Conservation (phyloP, 192 early-diverging fungal genomes). For the Backusella macrospora region DNA sequence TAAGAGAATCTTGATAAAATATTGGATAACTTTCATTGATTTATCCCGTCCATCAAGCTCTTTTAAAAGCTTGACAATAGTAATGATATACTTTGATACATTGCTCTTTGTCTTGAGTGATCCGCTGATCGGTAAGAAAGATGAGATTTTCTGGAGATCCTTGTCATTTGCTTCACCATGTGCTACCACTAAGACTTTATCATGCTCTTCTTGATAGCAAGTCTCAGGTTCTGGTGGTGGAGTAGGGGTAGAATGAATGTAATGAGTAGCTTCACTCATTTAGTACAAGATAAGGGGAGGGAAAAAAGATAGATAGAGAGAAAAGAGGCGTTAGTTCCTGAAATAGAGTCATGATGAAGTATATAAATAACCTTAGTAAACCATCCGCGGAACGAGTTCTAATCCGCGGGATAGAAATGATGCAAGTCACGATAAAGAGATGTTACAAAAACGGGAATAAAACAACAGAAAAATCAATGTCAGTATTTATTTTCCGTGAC, state of each 20-base stretch:
- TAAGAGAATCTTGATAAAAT: constrained; percentile 72
- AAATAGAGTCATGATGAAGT: not conserved
- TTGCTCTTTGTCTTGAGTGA: not conserved
- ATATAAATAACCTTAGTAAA: constrained; percentile 12
- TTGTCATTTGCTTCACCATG: not conserved
- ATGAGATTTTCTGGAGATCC: not conserved
- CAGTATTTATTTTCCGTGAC: too few species aligned
- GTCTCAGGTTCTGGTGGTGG: constrained; percentile 15
- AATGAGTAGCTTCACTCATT: not conserved
- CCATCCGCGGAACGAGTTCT: not conserved
- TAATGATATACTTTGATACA: constrained; percentile 9
- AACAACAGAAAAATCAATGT: constrained; percentile 5
- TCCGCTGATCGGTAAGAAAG: not conserved
- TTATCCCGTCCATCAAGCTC: constrained; percentile 87
- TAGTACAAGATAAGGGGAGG: not conserved
- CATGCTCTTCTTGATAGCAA: not conserved
- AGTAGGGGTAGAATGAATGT: constrained; percentile 16
- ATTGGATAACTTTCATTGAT: constrained; percentile 77
- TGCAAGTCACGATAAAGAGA: not conserved
- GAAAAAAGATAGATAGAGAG: not conserved
- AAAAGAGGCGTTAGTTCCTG: constrained; percentile 13
- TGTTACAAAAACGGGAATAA: constrained; percentile 1
- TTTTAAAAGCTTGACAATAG: constrained; percentile 65
- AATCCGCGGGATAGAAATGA: not conserved
- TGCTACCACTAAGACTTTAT: not conserved